phyloP scores from a whole-genome alignment of 208 protist genomes.

The Tritrichomonas foetus region DNA sequence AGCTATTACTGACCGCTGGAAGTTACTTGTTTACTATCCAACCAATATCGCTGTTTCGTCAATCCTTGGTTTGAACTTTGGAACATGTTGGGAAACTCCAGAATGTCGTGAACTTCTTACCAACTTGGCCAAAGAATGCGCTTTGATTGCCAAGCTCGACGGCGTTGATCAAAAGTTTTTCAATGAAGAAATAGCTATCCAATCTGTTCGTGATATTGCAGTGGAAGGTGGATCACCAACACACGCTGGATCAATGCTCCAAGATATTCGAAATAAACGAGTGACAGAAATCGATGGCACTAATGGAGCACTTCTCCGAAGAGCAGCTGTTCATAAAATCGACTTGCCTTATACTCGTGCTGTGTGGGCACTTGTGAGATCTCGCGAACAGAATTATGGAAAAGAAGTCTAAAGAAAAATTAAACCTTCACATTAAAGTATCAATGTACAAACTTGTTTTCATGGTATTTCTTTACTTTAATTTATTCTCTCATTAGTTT shows the following conservation, averaged over 20 bases:
- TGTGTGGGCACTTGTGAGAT: background rate
- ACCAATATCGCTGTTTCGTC: background rate
- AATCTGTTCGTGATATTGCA: background rate
- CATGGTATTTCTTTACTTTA: too few relatives aligned
- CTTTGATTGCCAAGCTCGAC: background rate
- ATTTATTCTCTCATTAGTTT: too few relatives aligned
- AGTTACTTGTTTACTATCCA: conserved; percentile 6
- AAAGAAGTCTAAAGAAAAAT: background rate
- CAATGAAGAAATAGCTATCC: background rate
- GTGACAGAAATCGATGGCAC: conserved; percentile 5
- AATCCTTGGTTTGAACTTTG: background rate
- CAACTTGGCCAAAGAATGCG: background rate
- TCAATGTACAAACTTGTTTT: too few relatives aligned
- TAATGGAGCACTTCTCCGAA: background rate
- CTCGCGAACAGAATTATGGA: background rate
- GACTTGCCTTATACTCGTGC: background rate
- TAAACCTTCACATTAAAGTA: too few relatives aligned
- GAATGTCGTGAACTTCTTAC: background rate
- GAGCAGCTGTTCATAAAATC: background rate
- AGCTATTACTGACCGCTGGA: background rate
- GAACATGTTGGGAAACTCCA: background rate
- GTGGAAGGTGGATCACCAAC: background rate
- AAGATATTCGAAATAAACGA: background rate
- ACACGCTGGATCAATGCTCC: background rate
- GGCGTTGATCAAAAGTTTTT: background rate